A percentile compares a stretch with the other conserved stretches of the same genome.
These are phyloP conservation scores for Endoconidiophora polonica DNA, from an alignment of 2,329 filamentous ascomycete species.

Conservation along the genomic window DNA sequence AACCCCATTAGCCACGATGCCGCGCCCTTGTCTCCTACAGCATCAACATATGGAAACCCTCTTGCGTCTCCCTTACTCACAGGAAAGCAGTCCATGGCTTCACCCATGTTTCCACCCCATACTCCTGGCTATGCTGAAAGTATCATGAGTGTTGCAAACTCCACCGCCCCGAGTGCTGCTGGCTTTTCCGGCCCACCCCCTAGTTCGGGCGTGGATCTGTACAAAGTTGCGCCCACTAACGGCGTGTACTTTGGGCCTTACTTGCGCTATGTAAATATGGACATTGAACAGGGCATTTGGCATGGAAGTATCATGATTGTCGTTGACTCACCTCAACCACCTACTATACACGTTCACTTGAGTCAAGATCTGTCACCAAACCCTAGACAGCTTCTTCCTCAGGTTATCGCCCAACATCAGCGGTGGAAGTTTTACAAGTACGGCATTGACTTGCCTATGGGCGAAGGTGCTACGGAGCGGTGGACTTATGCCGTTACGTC, in stretches of 20 bases:
- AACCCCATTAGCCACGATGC: constrained; percentile 75
- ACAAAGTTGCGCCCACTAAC: constrained; percentile 84
- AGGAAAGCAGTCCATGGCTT: constrained; percentile 38
- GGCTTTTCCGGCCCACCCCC: constrained; percentile 83
- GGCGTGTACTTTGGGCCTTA: constrained; percentile 97
- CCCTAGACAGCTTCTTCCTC: constrained; percentile 67
- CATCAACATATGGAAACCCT: constrained; percentile 60
- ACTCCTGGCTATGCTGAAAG: constrained; percentile 74
- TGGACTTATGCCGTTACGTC: constrained; percentile 99
- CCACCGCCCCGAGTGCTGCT: constrained; percentile 57
- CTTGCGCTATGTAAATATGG: constrained; percentile 91
- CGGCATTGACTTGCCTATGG: constrained; percentile 79
- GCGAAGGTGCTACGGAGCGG: constrained; percentile 59
- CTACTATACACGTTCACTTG: constrained; percentile 88
- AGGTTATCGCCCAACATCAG: constrained; percentile 75
- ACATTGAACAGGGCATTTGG: constrained; percentile 80
- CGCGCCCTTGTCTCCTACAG: constrained; percentile 65
- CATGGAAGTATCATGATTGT: constrained; percentile 85
- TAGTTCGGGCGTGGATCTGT: constrained; percentile 77
- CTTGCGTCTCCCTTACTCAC: constrained; percentile 52
- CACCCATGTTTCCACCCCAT: constrained; percentile 68
- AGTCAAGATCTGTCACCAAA: constrained; percentile 85
- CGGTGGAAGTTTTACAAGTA: constrained; percentile 95
- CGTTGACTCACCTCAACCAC: constrained; percentile 78
- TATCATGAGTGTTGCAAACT: constrained; percentile 63